phyloP scores from a whole-genome alignment of 257 asterid species.

The Solanum virginianum region DNA sequence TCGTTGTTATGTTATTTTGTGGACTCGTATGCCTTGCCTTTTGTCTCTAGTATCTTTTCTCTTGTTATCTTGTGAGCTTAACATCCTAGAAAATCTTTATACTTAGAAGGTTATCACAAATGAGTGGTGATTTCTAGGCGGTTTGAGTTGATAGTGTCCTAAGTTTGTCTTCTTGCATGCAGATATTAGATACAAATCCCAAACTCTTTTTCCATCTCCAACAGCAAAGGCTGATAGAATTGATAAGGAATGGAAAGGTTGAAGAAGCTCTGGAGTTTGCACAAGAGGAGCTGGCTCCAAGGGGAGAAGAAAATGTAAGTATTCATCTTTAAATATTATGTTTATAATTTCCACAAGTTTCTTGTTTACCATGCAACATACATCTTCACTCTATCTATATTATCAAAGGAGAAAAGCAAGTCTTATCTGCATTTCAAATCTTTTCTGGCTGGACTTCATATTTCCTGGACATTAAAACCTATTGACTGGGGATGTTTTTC shows the following conservation, averaged over 20 bases:
- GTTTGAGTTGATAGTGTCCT: background rate
- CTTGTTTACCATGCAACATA: background rate
- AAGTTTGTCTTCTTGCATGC: constrained; percentile 14
- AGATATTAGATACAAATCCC: constrained; percentile 83
- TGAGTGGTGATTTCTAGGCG: background rate
- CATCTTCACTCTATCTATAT: background rate
- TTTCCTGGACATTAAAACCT: background rate
- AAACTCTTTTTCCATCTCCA: constrained; percentile 85
- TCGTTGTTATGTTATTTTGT: background rate
- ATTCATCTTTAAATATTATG: background rate
- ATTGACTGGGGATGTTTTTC: background rate
- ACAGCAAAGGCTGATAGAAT: constrained; percentile 77
- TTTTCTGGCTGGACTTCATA: background rate
- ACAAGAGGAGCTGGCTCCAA: constrained; percentile 90
- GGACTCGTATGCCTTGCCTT: background rate
- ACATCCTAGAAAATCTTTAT: background rate
- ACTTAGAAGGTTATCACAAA: background rate
- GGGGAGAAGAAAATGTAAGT: constrained; percentile 83
- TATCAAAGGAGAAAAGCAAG: background rate
- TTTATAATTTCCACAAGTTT: background rate
- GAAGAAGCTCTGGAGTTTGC: constrained; percentile 89
- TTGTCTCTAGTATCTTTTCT: background rate
- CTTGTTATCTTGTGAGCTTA: background rate
- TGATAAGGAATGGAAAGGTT: constrained; percentile 61
- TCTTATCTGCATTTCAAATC: background rate